Evolutionary conservation across 306 rosid genomes (phyloP), one percentile per base, ranked within the genome.

Genomic region (Rubus parviflorus): DNA sequence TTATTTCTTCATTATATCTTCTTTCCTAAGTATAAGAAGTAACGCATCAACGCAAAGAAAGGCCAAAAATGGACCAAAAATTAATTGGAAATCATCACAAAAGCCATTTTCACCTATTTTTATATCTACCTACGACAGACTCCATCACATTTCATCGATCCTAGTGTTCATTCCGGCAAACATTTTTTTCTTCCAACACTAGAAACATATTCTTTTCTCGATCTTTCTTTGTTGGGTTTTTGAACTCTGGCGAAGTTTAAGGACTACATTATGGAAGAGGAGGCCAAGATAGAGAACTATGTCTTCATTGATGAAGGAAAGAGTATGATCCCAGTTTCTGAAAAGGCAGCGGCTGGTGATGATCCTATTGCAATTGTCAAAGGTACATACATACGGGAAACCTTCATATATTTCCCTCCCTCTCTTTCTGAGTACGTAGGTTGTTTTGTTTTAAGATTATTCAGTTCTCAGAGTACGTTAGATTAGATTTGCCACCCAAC

Each of bases 201-300:
- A 9, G 7, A 30, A 45, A 30, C 16, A 71, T 71, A 49, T 20
- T 52, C 17, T 2, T 74, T 35, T 13, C 9, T 61, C 56, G 62
- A 16, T 17, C 4, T 62, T 51, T 49, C 17, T 61, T 45, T 43
- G n/a, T 43, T 6, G 16, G 30, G 72, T 25, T 30, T 67, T 20
- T n/a, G 1, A 62, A 53, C 68, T 11, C 83, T 83, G 85, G 84
- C 82, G 20, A 83, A 84, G 82, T 75, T 83, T 2, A 79, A 78
- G 51, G 85, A 72, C 9, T 67, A 76, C 80, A 79, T 53, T 51
- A 93, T 90, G 98, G 93, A 53, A 16, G 95, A 81, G 40, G 86
- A 89, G 45, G 11, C 70, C 1, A 66, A 72, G 57, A 65, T 63
- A 35, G 53, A 74, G 57, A 83, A 80, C 64, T 81, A 51, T 61